These are phyloP conservation scores for Asterionellopsis glacialis DNA, from an alignment of 108 stramenopile genomes.

Conservation along the genomic window DNA sequence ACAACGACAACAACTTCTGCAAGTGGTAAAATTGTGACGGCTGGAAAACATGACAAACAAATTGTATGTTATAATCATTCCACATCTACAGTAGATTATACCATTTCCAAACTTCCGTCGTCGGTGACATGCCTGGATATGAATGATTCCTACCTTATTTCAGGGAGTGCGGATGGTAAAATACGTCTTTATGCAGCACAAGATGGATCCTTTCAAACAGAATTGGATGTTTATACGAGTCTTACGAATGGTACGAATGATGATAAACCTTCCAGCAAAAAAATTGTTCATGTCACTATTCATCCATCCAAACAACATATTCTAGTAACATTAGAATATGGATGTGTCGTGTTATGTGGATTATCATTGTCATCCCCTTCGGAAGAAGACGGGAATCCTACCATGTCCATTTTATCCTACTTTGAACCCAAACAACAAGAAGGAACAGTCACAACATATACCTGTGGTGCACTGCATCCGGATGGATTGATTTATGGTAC, in stretches of 20 bases:
- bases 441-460: constrained; percentile 19
- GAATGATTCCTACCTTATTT: constrained; percentile 19
- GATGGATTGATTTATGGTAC: constrained; percentile 87
- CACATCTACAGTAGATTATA: constrained; percentile 5
- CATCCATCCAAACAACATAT: constrained; percentile 54
- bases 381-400: neutral
- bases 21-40: neutral
- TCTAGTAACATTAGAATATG: constrained; percentile 24
- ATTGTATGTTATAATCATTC: constrained; percentile 50
- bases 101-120: constrained; percentile 18
- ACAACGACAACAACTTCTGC: neutral
- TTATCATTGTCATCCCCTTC: neutral
- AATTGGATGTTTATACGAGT: neutral
- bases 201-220: constrained; percentile 1
- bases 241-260: neutral
- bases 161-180: constrained; percentile 4
- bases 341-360: constrained; percentile 19
- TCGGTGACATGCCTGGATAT: constrained; percentile 16
- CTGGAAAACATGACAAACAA: constrained; percentile 45
- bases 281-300: constrained; percentile 27
- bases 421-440: neutral
- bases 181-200: no score
- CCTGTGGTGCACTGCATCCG: constrained; percentile 77
- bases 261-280: neutral
- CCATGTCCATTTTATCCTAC: constrained; percentile 2